Base-by-base conservation (phyloP, 2,329 filamentous ascomycete genomes). In the Ambrosiella xylebori region DNA sequence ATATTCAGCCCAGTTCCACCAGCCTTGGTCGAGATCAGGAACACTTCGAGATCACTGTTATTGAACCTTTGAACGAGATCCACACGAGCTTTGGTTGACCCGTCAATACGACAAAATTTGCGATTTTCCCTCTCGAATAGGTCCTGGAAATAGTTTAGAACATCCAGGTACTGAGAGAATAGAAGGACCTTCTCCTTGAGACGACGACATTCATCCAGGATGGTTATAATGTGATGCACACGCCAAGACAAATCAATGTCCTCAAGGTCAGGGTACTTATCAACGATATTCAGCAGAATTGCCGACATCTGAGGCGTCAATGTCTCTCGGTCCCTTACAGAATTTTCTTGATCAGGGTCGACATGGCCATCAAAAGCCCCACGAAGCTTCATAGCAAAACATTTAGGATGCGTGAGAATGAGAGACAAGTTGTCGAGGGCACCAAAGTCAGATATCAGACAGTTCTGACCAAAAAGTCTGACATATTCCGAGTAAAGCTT, bases 1-100 rank as follows among this genome's bases (percentile, higher is more conserved):
- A 96, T 84, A 61, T 96, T 96, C 54, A 95, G 73, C 0, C 90
- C 90, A 1, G 89, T 72, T 0, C 88, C 88, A 19, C 89, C 90
- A 7, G 90, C 88, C 61, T 70, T 81, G 0, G 88, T 95, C 0
- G 88, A 95, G 59, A 95, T 88, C 1, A 96, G 72, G 65, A 87
- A 87, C 0, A 94, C 74, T 27, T 81, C 75, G 1, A 70, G 68
- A 1, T 69, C 62, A 0, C 71, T 72, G 0, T 66, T 65, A 63
- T 93, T 90, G 73, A 95, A 95, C 0, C 70, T 66, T 61, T 86
- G 86, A 7, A 84, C 78, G 45, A 78, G 69, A 1, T 68, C 66
- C 66, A 88, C 85, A 8, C 90, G 81, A 47, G 71, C 71, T 0
- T 64, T 59, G 0, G 84, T 84, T 0, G 64, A 68, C 2, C 90